Conservation (phyloP, 768 basidiomycete genomes). For the Gymnopilus dilepis region DNA sequence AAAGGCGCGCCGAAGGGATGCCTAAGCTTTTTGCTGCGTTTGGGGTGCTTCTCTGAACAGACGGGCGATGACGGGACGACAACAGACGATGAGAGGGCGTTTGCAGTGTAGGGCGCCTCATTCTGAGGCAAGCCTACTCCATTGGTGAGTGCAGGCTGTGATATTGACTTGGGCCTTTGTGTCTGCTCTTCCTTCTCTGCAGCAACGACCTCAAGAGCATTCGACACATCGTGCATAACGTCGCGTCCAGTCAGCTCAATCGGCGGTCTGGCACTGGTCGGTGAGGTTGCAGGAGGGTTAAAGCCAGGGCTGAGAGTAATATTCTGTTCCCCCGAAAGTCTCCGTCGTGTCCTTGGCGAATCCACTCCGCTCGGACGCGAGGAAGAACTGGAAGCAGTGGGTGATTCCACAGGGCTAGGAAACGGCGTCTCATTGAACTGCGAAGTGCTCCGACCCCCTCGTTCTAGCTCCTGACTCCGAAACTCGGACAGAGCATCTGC, state of each 20-base stretch:
- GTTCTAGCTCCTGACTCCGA: background rate
- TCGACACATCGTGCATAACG: background rate
- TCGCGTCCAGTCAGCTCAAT: background rate
- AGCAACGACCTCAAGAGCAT: background rate
- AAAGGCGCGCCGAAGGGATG: background rate
- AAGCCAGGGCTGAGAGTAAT: background rate
- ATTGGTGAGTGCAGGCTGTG: background rate
- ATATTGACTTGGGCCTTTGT: background rate
- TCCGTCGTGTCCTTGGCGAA: background rate
- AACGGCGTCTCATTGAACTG: background rate
- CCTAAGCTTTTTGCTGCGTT: background rate
- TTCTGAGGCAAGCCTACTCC: background rate
- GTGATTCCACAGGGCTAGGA: background rate
- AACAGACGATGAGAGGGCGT: background rate
- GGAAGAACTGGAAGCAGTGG: background rate
- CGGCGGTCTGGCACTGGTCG: background rate
- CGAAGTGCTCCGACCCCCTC: background rate
- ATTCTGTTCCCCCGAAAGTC: background rate
- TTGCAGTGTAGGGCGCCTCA: background rate
- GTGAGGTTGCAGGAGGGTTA: background rate
- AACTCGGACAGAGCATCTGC: background rate
- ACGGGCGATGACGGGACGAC: background rate
- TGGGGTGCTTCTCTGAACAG: background rate
- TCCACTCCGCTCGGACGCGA: background rate
- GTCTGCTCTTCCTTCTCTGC: background rate